Base-by-base conservation (phyloP, 768 basidiomycete genomes). In the Leucosporidium scottii region DNA sequence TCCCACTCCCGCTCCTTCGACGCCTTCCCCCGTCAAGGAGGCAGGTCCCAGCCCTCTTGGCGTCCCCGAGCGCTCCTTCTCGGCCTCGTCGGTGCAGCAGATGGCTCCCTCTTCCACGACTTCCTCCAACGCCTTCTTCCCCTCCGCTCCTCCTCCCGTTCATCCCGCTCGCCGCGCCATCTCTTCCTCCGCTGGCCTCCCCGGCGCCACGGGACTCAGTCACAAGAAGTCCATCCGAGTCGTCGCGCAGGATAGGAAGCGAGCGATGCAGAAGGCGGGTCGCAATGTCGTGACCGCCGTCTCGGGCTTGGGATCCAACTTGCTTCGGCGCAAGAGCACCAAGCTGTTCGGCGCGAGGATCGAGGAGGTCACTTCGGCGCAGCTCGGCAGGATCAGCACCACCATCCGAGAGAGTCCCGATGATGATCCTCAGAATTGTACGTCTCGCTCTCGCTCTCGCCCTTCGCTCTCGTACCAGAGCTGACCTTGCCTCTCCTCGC, bases 261-360 rank as follows among this genome's bases (percentile, higher is more conserved):
- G 84, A 70, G 81, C 83, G 71, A 84, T 89, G 59, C 87, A 90
- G 55, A 84, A 84, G 71, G 82, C 82, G 28, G 67, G 25, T 49
- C 65, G 44, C 61, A 61, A 61, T 36, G 67, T 65, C 17, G 67
- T 62, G 39, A n/a, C 51, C 5, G 69, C 69, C 9, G 69, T 66
- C 5, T 64, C 62, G 6, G 69, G 69, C 5, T 44, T 70, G 13
- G 69, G 62, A 15, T 59, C 51, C n/a, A 66, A 64, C 65, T 77
- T 87, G 60, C 76, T 87, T 71, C 83, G 91, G 53, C 87, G 90
- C 78, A 83, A 91, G 75, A 92, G 90, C 75, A 94, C 93, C 27
- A 97, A 93, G 78, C 82, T 99, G 64, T 99, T 96, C 92, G 93
- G 90, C 15, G 90, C 89, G 75, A 86, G 85, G 74, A 79, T 97